These are phyloP conservation scores for Phaeoacremonium minimum DNA, from an alignment of 2,329 filamentous ascomycete genomes.

Conservation along the genomic window DNA sequence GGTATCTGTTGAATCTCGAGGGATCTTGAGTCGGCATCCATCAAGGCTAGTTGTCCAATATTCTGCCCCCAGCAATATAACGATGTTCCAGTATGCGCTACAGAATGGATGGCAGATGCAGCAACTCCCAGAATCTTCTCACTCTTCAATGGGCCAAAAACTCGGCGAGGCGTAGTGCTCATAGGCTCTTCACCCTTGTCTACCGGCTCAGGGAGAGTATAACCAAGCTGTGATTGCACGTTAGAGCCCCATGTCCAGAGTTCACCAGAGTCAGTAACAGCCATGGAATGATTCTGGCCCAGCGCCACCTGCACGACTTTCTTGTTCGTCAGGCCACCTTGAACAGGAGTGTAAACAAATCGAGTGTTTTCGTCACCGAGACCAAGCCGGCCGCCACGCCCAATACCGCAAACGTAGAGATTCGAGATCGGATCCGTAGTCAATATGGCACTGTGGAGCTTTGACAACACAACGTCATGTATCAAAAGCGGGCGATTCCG, in stretches of 20 bases:
- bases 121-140: conserved; percentile 78
- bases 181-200: conserved; percentile 79
- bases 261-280: conserved; percentile 79
- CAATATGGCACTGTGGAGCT: conserved; percentile 84
- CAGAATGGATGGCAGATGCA: conserved; percentile 87
- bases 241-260: conserved; percentile 95
- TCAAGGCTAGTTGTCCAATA: conserved; percentile 85
- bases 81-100: conserved; percentile 75
- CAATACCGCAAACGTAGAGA: conserved; percentile 88
- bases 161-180: conserved; percentile 76
- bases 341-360: conserved; percentile 80
- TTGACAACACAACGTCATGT: conserved; percentile 81
- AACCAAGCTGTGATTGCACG: conserved; percentile 79
- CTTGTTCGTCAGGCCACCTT: conserved; percentile 70
- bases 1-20: conserved; percentile 79
- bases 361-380: conserved; percentile 86
- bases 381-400: conserved; percentile 82
- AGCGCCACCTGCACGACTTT: conserved; percentile 75
- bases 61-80: conserved; percentile 96
- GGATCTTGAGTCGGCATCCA: conserved; percentile 91
- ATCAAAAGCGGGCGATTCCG: conserved; percentile 69
- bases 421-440: conserved; percentile 87
- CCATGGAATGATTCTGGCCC: conserved; percentile 88
- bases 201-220: conserved; percentile 62
- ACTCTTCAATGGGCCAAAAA: conserved; percentile 88